Conservation (phyloP, 768 basidiomycete genomes). For the Roridomyces roridus region DNA sequence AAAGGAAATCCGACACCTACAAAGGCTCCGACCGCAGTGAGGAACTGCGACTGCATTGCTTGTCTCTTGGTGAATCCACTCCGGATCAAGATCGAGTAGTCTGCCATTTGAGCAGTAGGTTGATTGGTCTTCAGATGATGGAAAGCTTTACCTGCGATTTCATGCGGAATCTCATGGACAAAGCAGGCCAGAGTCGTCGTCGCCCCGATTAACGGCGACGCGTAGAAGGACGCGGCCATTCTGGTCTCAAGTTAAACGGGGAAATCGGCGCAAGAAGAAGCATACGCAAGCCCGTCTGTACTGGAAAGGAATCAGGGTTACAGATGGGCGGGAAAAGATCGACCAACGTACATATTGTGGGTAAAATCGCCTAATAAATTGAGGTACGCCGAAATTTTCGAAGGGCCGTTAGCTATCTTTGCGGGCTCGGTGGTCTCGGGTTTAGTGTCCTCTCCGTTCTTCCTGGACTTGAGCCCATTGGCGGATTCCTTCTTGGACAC, state of each 20-base stretch:
- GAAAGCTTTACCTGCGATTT: no score
- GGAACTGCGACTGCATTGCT: slow-evolving; percentile 92
- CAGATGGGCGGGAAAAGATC: slow-evolving; percentile 18
- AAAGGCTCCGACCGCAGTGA: slow-evolving; percentile 92
- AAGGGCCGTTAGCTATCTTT: slow-evolving; percentile 55
- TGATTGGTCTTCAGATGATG: no score
- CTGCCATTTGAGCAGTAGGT: no score
- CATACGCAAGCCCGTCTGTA: slow-evolving; percentile 90
- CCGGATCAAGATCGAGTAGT: slow-evolving; percentile 90
- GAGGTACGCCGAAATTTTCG: slow-evolving; percentile 89
- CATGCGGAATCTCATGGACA: slow-evolving; percentile 94
- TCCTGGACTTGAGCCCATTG: slow-evolving; percentile 58
- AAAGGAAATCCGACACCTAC: slow-evolving; percentile 54
- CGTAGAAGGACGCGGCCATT: slow-evolving; percentile 97
- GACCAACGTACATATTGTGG: slow-evolving; percentile 79
- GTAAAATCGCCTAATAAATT: slow-evolving; percentile 95
- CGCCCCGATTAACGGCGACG: slow-evolving; percentile 91
- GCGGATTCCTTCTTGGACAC: slow-evolving; percentile 44
- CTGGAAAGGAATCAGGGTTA: slow-evolving; percentile 42
- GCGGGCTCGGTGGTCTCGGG: slow-evolving; percentile 35
- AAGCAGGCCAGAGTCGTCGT: slow-evolving; percentile 96
- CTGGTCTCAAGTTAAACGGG: slow-evolving; percentile 40
- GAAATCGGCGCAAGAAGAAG: slow-evolving; percentile 13
- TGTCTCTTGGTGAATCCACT: slow-evolving; percentile 91
- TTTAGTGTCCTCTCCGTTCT: slow-evolving; percentile 28